Base-by-base conservation (phyloP, 495 filamentous ascomycete genomes). In the Podospora fimiseda region DNA sequence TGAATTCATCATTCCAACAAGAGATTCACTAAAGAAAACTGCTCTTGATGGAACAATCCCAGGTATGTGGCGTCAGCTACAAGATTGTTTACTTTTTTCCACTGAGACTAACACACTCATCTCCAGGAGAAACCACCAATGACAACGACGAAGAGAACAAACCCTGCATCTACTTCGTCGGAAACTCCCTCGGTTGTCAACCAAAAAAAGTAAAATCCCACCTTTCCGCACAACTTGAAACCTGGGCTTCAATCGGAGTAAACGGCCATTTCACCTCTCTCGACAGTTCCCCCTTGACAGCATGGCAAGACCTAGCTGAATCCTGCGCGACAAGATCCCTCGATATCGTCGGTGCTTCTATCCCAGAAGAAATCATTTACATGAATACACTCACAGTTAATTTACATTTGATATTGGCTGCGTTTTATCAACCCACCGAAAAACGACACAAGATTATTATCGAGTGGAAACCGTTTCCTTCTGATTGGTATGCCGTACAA, bases 381-480 rank as follows among this genome's bases (percentile, higher is more conserved):
- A 96, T 96, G 92, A 83, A 88, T 51, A 92, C 88, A 1, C 66
- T 97, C 60, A 96, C 92, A 21, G 84, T 82, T 22, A 96, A 96
- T 66, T 69, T 97, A 42, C 92, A 97, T 64, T 61, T 95, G 5
- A 72, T 96, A 55, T 83, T 97, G 84, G 82, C 87, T 21, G 86
- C 86, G 59, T 96, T 96, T 74, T 97, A 96, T 66, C 78, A 72
- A 39, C 92, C 92, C 4, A 70, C 74, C 30, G 82, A 75, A 1
- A 72, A 76, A 24, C 77, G 82, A 51, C 87, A 86, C 58, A 95
- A 91, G 70, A 88, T 97, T 47, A 89, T 96, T 43, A 69, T 96
- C 14, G 92, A 97, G 71, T 83, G 82, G 55, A 89, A 90, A 60
- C 89, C 92, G 0, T 97, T 97, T 63, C 92, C 92, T 2, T 89